A percentile compares a stretch with the other conserved stretches of the same genome.
phyloP scores from a whole-genome alignment of 345 rosid genomes.

The Murraya paniculata region DNA sequence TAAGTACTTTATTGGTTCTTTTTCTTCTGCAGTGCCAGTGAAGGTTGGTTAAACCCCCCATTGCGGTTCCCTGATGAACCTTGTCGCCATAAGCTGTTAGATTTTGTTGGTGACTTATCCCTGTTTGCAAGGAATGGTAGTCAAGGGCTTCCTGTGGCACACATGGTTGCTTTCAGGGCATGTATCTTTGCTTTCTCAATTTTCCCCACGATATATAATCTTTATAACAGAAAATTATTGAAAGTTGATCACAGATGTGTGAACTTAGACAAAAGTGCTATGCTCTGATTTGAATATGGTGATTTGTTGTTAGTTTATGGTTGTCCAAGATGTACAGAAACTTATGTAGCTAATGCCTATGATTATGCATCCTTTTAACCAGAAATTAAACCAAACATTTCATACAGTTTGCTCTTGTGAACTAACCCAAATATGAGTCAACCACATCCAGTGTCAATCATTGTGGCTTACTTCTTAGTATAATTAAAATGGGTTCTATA shows the following conservation, averaged over 20 bases:
- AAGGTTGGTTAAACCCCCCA: constrained; percentile 93
- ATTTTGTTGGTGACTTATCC: constrained; percentile 85
- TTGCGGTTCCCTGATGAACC: constrained; percentile 69
- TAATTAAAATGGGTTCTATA: neutral
- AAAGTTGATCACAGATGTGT: neutral
- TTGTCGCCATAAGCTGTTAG: constrained; percentile 86
- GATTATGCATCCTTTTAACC: neutral
- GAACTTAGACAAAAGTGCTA: neutral
- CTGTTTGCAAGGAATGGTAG: constrained; percentile 61
- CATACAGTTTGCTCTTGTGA: neutral
- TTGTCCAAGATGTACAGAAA: neutral
- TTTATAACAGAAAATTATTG: neutral
- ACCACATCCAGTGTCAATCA: neutral
- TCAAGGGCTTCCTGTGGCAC: constrained; percentile 86
- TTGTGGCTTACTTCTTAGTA: neutral
- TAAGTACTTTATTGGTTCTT: neutral
- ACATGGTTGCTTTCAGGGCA: constrained; percentile 73
- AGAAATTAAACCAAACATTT: neutral
- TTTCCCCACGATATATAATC: neutral
- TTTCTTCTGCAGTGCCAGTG: constrained; percentile 42
- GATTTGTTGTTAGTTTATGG: neutral
- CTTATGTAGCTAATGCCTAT: neutral
- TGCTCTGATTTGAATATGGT: neutral
- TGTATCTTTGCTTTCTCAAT: neutral
- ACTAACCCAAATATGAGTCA: neutral